Conservation (phyloP, 2,329 filamentous ascomycete species). For the Claviceps purpurea region DNA sequence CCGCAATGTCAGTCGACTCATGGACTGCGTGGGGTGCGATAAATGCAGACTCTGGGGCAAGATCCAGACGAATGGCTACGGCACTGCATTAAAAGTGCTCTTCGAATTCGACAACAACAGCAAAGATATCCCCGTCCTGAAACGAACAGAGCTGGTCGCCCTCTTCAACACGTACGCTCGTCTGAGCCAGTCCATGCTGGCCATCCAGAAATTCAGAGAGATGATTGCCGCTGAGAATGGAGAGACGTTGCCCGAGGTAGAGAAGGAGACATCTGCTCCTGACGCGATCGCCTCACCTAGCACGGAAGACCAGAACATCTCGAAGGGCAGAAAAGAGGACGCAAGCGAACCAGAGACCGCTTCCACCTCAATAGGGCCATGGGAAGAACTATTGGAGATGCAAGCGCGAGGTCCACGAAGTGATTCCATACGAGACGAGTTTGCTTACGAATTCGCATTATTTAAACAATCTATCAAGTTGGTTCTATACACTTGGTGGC, state of each 20-base stretch:
- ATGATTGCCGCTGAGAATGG: constrained; percentile 35
- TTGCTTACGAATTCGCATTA: constrained; percentile 49
- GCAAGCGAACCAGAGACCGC: constrained; percentile 8
- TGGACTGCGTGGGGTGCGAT: constrained; percentile 98
- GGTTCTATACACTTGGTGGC: constrained; percentile 57
- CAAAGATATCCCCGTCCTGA: constrained; percentile 54
- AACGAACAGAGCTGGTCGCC: constrained; percentile 85
- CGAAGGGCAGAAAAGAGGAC: constrained; percentile 23
- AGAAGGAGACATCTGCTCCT: background rate
- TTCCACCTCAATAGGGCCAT: background rate
- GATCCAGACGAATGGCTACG: constrained; percentile 87
- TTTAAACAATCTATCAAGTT: constrained; percentile 51
- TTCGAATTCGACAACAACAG: constrained; percentile 75
- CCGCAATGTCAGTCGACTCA: constrained; percentile 87
- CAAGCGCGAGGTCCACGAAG: constrained; percentile 18
- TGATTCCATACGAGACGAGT: constrained; percentile 35
- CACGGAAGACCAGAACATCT: constrained; percentile 19
- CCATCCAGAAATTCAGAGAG: constrained; percentile 56
- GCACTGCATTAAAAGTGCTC: constrained; percentile 84
- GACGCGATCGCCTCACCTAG: background rate
- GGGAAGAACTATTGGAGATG: constrained; percentile 4
- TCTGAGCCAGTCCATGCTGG: constrained; percentile 66
- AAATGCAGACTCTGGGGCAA: constrained; percentile 98
- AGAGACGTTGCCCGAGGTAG: constrained; percentile 15
- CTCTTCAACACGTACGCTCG: constrained; percentile 89